These are phyloP conservation scores for Goffeauzyma gilvescens DNA, from an alignment of 768 basidiomycete genomes.

Conservation along the genomic window DNA sequence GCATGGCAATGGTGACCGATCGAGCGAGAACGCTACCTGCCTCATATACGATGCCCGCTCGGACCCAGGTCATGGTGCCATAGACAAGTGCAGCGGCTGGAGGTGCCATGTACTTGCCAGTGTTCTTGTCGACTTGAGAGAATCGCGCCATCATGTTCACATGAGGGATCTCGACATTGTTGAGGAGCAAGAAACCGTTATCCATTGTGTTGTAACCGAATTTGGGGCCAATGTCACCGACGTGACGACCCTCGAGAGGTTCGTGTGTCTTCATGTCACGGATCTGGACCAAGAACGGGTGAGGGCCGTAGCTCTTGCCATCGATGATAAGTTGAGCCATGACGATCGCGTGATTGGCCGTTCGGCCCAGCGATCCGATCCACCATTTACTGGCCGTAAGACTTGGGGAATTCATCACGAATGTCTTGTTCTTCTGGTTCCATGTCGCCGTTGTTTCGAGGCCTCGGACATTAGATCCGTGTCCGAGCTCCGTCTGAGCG, in stretches of 20 bases:
- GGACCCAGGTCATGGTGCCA: conserved; percentile 12
- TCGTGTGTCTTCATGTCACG: conserved; percentile 6
- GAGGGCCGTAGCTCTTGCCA: conserved; percentile 9
- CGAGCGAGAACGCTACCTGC: conserved; percentile 20
- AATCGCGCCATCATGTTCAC: conserved; percentile 22
- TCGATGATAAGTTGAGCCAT: conserved; percentile 10
- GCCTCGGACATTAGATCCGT: conserved; percentile 8
- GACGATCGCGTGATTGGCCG: conserved; percentile 8
- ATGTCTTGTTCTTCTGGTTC: conserved; percentile 2
- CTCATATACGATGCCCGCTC: conserved; percentile 18
- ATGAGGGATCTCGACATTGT: conserved; percentile 24
- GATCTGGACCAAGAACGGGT: conserved; percentile 9
- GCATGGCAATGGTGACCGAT: conserved; percentile 22
- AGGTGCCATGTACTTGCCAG: conserved; percentile 15
- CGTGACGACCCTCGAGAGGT: conserved; percentile 14
- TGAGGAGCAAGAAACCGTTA: conserved; percentile 12
- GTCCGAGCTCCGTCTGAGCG: conserved; percentile 6
- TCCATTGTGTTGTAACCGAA: conserved; percentile 10
- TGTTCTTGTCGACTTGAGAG: conserved; percentile 15
- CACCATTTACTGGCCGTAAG: conserved; percentile 10
- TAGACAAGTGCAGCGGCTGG: conserved; percentile 15
- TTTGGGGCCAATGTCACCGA: conserved; percentile 20
- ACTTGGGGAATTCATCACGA: neutral
- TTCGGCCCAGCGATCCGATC: conserved; percentile 10
- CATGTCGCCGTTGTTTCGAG: conserved; percentile 7